Base-by-base conservation (phyloP, 108 stramenopile species). In the Cyclotella choctawhatcheeana region DNA sequence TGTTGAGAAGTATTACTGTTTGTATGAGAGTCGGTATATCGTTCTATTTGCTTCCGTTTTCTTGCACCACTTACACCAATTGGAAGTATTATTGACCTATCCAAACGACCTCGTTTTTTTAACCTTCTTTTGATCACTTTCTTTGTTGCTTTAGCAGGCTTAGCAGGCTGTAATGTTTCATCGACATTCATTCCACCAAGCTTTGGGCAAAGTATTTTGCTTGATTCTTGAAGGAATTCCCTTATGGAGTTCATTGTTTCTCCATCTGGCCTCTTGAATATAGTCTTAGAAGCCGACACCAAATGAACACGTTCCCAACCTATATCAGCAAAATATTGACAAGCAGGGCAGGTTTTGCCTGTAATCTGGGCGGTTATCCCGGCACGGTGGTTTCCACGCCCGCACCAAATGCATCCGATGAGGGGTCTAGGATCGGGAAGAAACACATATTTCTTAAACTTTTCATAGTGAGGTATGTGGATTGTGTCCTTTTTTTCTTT, bases 391-490 rank as follows among this genome's bases (percentile, higher is more conserved):
- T n/a, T n/a, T n/a, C n/a, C n/a, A n/a, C n/a, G n/a, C n/a, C 55
- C 55, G 31, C 68, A 69, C 68, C 68, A 69, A 29, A 18, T 35
- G 30, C 68, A 69, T 17, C 52, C 68, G 55, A 69, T 6, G 37
- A 31, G 45, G 24, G 68, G 68, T 32, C 68, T 52, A 5, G 68
- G 68, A 69, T 69, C 68, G 33, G 29, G 54, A 43, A 4, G 52
- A 18, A 25, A 14, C 17, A 69, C 55, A 31, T 10, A 47, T 1
- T 4, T 29, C 30, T 69, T 69, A 13, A 55, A 56, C 68, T 26
- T 58, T 24, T 32, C n/a, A n/a, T n/a, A n/a, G n/a, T 55, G 24
- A 69, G 44, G 8, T 31, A 4, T 14, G 55, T 14, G n/a, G 29
- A 14, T 31, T 29, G 29, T 4, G 29, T 56, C 29, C 17, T 31